Percentiles rank a stretch among this genome's conserved stretches.
These are phyloP conservation scores for Pogostemon cablin DNA, from an alignment of 257 asterid genomes.

Conservation along the genomic window DNA sequence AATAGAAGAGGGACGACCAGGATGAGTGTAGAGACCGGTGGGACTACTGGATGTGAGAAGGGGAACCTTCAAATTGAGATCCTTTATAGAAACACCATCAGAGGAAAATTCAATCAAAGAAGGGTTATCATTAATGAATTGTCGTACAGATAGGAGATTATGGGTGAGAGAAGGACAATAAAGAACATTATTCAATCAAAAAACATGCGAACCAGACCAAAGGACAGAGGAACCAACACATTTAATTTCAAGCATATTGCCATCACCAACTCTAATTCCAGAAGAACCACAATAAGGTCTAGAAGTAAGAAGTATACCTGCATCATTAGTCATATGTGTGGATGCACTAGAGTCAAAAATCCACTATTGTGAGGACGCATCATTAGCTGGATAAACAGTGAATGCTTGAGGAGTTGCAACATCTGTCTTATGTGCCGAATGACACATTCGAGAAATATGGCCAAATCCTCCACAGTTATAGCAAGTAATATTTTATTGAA, in stretches of 20 bases:
- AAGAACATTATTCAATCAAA: background rate
- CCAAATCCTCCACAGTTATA: background rate
- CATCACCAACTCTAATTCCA: constrained; percentile 1
- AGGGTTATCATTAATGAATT: background rate
- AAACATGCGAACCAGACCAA: background rate
- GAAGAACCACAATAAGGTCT: constrained; percentile 1
- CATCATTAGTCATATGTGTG: constrained; percentile 1
- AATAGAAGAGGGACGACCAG: background rate
- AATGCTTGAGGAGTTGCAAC: background rate
- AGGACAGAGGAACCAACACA: background rate
- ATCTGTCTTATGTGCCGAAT: background rate
- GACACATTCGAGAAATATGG: background rate
- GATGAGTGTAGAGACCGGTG: background rate
- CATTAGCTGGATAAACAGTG: background rate
- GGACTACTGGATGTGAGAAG: background rate
- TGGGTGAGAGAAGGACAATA: background rate
- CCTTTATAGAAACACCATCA: background rate
- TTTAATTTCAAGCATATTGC: background rate
- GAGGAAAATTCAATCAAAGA: background rate
- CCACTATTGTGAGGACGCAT: background rate
- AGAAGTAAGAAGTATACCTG: background rate
- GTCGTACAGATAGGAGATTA: background rate
- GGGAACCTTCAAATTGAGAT: background rate
- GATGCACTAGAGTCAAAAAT: background rate
- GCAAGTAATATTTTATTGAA: background rate